Evolutionary conservation across 805 yeast species (phyloP), one percentile per base, ranked within the genome.

Genomic region (Dipodascopsis uninucleata): DNA sequence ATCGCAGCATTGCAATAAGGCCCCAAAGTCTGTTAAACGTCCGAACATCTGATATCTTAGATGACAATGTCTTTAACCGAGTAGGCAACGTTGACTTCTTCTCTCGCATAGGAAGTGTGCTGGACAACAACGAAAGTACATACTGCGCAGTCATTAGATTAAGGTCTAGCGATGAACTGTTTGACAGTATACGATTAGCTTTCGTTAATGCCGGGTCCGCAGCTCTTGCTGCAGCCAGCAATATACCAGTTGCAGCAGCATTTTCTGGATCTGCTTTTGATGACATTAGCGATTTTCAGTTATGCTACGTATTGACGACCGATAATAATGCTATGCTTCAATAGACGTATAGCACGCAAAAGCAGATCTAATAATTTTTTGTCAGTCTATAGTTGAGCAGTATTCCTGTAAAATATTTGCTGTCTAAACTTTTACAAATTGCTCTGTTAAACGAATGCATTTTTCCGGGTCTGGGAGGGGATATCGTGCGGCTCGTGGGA

Each of bases 21-120:
- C 64, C 63, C 61, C 67, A 62, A 25, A 70, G 55, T 6, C 73
- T 64, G 42, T 58, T 53, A 45, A 68, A 64, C 31, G 62, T 69
- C 20, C 73, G 61, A 18, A 62, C 54, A 36, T 65, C 70, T 14
- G 65, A 61, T 41, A 56, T 57, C 41, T 58, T 57, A 25, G 42
- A 36, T 9, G 25, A 8, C 48, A 53, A 24, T 3, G 35, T 28
- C 23, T 34, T 10, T 31, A 17, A 8, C 14, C 14, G 35, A 10
- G 14, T 31, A 12, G 14, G 20, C 37, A 6, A 10, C 29, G 28
- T 5, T 47, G 47, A n/a, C n/a, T 31, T 16, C 35, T 31, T 31
- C 20, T 31, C 35, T 31, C 20, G 8, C 17, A 31, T 10, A 10
- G 20, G 10, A 9, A 31, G 10, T 8, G 35, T 31, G 20, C 17